Evolutionary conservation across 345 rosid species (phyloP), one percentile per base, ranked within the genome.

Genomic region (Linum tenue): DNA sequence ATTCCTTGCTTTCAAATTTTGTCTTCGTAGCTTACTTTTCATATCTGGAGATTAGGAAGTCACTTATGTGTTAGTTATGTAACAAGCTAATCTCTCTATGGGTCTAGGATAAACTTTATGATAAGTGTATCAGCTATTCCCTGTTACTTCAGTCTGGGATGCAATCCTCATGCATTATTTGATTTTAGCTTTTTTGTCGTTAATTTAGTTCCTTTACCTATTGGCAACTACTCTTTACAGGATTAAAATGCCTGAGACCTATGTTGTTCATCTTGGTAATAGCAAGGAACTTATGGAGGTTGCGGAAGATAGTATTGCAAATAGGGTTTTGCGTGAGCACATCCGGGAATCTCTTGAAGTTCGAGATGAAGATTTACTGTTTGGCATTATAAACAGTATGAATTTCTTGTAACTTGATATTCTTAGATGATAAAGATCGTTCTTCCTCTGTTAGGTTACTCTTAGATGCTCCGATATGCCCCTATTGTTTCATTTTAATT

Each of bases 271-370:
- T 76, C 82, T 92, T 58, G 98, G 98, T 55, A 90, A 92, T 80
- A 92, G 96, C 68, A 79, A 90, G 73, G 97, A 87, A 71, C 77
- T 90, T 57, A 88, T 90, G 98, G 94, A 87, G 77, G 94, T 90
- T 68, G 98, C 98, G 70, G 94, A 92, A 78, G 83, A 89, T 76
- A 73, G 68, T 50, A 85, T 89, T 31, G 97, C 96, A 70, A 87
- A 76, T 76, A 81, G 87, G 80, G 82, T 82, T 75, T 81, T 92
- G 0, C 87, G 83, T 41, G 96, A 92, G 73, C 97, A 92, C 72
- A 79, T 92, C 64, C 83, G 90, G 41, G 88, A 89, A 44, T 83
- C 97, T 77, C 85, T 92, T 73, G 97, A 96, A 69, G 75, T 92
- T 64, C 74, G 77, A 64, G 81, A 81, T 71, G 97, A 84, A 53